phyloP scores from a whole-genome alignment of 495 filamentous ascomycete species.

The Filosporella fistucella region DNA sequence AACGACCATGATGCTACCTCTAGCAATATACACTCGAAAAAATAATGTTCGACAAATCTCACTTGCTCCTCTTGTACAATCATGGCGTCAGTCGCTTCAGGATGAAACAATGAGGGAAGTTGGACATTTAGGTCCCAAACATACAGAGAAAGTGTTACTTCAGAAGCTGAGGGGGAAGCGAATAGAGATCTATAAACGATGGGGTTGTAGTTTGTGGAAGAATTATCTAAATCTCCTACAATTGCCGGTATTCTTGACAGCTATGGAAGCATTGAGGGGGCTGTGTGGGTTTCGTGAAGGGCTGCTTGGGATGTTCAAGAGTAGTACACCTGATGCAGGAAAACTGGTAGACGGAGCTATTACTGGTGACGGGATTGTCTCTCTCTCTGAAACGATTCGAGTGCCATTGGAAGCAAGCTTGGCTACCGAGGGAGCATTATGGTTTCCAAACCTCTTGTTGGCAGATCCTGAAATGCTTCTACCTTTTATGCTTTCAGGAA shows the following conservation, averaged over 20 bases:
- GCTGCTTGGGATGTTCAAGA: conserved; percentile 37
- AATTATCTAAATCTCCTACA: conserved; percentile 36
- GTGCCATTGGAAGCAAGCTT: conserved; percentile 47
- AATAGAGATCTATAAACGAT: conserved; percentile 36
- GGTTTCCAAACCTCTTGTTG: conserved; percentile 72
- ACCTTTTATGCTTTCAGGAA: conserved; percentile 50
- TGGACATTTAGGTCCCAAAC: conserved; percentile 17
- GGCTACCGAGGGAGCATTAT: conserved; percentile 66
- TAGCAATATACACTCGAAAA: conserved; percentile 47
- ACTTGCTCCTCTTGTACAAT: conserved; percentile 45
- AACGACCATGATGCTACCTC: conserved; percentile 51
- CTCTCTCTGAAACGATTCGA: not conserved
- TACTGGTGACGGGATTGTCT: conserved; percentile 6
- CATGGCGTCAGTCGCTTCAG: conserved; percentile 33
- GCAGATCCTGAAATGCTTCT: conserved; percentile 68
- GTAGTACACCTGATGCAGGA: not conserved
- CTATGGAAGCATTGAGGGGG: conserved; percentile 62
- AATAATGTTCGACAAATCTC: conserved; percentile 35
- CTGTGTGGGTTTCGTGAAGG: conserved; percentile 56
- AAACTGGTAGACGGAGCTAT: not conserved
- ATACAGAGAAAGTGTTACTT: conserved; percentile 18
- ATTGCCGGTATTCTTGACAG: conserved; percentile 63
- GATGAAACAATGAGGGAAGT: conserved; percentile 18
- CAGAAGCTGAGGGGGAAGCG: conserved; percentile 27
- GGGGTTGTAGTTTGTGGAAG: conserved; percentile 49